phyloP scores from a whole-genome alignment of 2,329 filamentous ascomycete species.

The Thermothelomyces thermophilus region DNA sequence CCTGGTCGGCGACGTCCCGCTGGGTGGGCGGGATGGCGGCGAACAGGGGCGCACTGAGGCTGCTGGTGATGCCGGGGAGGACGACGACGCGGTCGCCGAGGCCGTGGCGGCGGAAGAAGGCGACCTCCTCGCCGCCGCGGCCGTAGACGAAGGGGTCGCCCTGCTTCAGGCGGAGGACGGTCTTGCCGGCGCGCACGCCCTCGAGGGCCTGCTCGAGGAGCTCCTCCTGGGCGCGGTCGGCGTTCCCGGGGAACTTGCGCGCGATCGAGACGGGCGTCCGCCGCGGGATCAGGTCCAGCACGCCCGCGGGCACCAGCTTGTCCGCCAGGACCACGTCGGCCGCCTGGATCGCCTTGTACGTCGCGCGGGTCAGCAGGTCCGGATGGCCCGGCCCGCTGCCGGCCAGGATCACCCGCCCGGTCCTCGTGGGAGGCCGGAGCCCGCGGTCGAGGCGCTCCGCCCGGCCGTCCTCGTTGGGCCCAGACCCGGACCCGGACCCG shows the following conservation, averaged over 20 bases:
- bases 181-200: conserved; percentile 59
- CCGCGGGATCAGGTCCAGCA: conserved; percentile 84
- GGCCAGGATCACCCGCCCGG: conserved; percentile 75
- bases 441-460: too few species aligned
- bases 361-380: conserved; percentile 78
- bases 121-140: conserved; percentile 85
- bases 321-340: conserved; percentile 79
- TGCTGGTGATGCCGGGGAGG: conserved; percentile 84
- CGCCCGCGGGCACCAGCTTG: conserved; percentile 76
- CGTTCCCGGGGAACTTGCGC: conserved; percentile 95
- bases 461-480: not conserved
- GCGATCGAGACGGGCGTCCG: conserved; percentile 86
- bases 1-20: conserved; percentile 81
- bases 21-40: conserved; percentile 84
- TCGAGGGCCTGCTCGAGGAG: conserved; percentile 71
- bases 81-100: conserved; percentile 60
- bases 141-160: conserved; percentile 97
- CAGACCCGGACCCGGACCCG: not conserved
- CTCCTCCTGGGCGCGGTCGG: conserved; percentile 87
- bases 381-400: conserved; percentile 91
- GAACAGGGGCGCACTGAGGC: conserved; percentile 80
- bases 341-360: conserved; percentile 65
- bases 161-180: conserved; percentile 86
- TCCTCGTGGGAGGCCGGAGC: too few species aligned
- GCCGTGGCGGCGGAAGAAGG: conserved; percentile 70